Evolutionary conservation across 2,329 filamentous ascomycete species (phyloP).

Genomic region (Aspergillus sp.): DNA sequence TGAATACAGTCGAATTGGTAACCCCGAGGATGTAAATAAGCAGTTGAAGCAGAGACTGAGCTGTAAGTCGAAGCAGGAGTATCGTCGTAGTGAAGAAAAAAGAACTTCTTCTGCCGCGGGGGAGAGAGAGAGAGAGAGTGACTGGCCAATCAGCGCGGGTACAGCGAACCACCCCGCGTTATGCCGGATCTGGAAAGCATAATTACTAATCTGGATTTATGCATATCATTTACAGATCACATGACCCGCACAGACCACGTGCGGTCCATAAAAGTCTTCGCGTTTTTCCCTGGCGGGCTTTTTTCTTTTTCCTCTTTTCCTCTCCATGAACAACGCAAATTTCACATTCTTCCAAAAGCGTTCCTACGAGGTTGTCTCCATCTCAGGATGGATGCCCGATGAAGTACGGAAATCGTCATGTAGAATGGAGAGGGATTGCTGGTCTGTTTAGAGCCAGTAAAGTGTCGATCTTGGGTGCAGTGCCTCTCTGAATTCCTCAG

Average conservation of each 20-base stretch:
- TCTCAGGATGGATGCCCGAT: conserved; percentile 35
- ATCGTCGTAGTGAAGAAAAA: not conserved
- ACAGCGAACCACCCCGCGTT: not conserved
- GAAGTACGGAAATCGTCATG: conserved; percentile 52
- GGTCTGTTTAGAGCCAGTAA: conserved; percentile 5
- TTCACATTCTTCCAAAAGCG: conserved; percentile 50
- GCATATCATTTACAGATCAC: not conserved
- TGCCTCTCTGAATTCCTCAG: conserved; percentile 34
- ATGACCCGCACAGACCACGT: not conserved
- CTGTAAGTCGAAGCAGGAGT: not conserved
- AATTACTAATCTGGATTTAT: not conserved
- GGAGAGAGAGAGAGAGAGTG: not conserved
- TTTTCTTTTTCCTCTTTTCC: conserved; percentile 26
- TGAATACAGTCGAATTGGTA: not conserved
- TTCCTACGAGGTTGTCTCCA: conserved; percentile 46
- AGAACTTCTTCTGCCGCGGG: not conserved
- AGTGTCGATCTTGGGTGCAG: conserved; percentile 52
- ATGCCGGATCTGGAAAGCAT: not conserved
- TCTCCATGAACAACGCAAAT: conserved; percentile 51
- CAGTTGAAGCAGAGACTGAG: not conserved
- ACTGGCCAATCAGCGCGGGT: not conserved
- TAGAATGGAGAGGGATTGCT: conserved; percentile 46
- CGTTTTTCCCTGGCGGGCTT: conserved; percentile 1
- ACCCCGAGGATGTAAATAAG: not conserved
- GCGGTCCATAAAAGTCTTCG: not conserved